Percentiles rank a stretch among this genome's conserved stretches.
Evolutionary conservation across 208 protist species (phyloP).

Genomic region (Acanthamoeba lenticulata): DNA sequence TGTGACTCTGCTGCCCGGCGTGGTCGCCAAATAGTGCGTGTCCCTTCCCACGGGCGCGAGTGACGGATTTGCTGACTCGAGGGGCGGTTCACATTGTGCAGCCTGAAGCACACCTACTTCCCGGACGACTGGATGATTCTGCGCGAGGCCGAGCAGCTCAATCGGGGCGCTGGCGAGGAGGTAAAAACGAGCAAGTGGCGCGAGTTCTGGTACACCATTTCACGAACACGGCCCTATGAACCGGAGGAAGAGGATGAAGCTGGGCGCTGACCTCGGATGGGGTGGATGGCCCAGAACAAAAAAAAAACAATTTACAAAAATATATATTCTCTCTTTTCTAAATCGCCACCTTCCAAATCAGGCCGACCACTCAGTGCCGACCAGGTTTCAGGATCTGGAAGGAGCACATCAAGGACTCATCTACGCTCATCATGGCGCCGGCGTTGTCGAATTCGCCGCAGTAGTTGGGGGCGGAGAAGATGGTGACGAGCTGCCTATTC

Average conservation of each 20-base stretch:
- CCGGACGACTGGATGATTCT: neutral
- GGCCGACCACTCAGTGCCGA: too few species aligned
- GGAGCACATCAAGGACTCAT: conserved; percentile 96
- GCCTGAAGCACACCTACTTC: neutral
- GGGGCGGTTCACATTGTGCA: neutral
- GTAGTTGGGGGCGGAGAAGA: conserved; percentile 99
- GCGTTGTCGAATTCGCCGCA: conserved; percentile 99
- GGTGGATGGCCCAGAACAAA: too few species aligned
- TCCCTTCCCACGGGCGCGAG: neutral
- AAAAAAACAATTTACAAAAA: neutral
- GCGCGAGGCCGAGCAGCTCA: neutral
- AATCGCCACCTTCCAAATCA: too few species aligned
- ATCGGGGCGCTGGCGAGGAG: neutral
- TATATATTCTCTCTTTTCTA: too few species aligned
- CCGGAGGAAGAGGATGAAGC: neutral
- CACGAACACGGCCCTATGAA: neutral
- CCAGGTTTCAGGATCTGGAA: too few species aligned
- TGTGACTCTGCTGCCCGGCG: neutral
- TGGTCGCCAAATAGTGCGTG: conserved; percentile 3
- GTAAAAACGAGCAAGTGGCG: neutral
- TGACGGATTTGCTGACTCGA: neutral
- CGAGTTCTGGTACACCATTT: neutral
- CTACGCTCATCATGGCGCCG: conserved; percentile 98
- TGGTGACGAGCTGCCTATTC: conserved; percentile 98
- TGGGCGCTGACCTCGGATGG: neutral